Evolutionary conservation across 2,329 filamentous ascomycete genomes (phyloP).

Genomic region (Talaromyces sp.): DNA sequence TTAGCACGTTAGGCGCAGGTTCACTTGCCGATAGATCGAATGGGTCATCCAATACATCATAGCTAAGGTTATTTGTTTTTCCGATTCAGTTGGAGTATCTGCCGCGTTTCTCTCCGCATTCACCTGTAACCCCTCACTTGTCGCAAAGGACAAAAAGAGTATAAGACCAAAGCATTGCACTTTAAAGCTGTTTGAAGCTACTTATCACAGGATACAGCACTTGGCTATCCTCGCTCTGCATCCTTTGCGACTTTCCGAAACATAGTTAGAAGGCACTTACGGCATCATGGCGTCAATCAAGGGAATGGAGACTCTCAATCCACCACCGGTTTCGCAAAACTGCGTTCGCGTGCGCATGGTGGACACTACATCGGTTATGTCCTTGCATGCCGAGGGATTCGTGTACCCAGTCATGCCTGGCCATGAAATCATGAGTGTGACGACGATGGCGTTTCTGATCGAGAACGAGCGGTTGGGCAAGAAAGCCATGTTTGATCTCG

Average conservation of each 20-base stretch:
- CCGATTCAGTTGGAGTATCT: neutral
- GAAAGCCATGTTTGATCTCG: conserved; percentile 27
- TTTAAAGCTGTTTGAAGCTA: too few species aligned
- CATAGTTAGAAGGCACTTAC: neutral
- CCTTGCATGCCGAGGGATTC: neutral
- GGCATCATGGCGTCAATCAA: neutral
- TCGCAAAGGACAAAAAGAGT: neutral
- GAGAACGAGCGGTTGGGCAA: conserved; percentile 23
- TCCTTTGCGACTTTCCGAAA: neutral
- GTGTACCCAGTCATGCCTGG: conserved; percentile 3
- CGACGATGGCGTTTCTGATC: conserved; percentile 24
- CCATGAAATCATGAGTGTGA: conserved; percentile 22
- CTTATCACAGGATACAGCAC: neutral
- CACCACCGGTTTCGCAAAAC: neutral
- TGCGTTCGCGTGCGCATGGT: conserved; percentile 12
- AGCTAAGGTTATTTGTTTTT: neutral
- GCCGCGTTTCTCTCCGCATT: neutral
- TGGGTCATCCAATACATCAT: neutral
- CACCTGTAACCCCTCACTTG: neutral
- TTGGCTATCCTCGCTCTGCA: neutral
- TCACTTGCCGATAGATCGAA: neutral
- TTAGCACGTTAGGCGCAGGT: neutral
- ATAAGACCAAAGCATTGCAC: neutral
- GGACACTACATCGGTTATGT: conserved; percentile 12
- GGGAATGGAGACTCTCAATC: neutral